Conservation (phyloP, 306 rosid genomes). For the Trifolium dubium region DNA sequence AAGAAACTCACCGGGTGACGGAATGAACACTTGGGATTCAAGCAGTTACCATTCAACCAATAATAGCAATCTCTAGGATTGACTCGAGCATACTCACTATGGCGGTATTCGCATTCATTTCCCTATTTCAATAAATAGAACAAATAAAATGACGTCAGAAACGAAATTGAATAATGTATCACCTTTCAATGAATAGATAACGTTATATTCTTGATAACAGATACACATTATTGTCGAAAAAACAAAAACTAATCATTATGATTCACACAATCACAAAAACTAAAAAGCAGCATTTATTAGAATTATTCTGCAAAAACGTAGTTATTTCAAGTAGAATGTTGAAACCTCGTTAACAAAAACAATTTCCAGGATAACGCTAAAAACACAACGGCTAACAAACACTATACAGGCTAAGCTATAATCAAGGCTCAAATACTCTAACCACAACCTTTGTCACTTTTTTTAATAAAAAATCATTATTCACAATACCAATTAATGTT, state of each 20-base stretch:
- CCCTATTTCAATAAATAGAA: constrained; percentile 62
- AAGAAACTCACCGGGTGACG: constrained; percentile 87
- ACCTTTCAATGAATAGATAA: background rate
- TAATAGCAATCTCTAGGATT: constrained; percentile 97
- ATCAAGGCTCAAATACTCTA: constrained; percentile 14
- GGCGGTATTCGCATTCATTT: constrained; percentile 95
- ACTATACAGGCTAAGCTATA: constrained; percentile 10
- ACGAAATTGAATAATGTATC: constrained; percentile 7
- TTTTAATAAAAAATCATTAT: constrained; percentile 13
- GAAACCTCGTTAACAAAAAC: constrained; percentile 4
- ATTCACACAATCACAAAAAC: background rate
- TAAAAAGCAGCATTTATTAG: background rate
- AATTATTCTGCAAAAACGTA: background rate
- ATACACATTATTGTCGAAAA: background rate
- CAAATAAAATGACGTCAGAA: constrained; percentile 27
- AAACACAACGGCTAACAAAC: constrained; percentile 27
- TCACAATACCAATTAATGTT: constrained; percentile 1
- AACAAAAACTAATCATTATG: constrained; percentile 1
- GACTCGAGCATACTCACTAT: constrained; percentile 88
- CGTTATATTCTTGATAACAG: background rate
- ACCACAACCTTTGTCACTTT: background rate
- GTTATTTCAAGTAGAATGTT: constrained; percentile 3
- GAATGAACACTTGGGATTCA: constrained; percentile 90
- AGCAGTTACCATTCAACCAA: constrained; percentile 95
- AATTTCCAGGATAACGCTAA: background rate